These are phyloP conservation scores for Chlamydomonas sphaeroides DNA, from an alignment of 139 green algal species.

Conservation along the genomic window DNA sequence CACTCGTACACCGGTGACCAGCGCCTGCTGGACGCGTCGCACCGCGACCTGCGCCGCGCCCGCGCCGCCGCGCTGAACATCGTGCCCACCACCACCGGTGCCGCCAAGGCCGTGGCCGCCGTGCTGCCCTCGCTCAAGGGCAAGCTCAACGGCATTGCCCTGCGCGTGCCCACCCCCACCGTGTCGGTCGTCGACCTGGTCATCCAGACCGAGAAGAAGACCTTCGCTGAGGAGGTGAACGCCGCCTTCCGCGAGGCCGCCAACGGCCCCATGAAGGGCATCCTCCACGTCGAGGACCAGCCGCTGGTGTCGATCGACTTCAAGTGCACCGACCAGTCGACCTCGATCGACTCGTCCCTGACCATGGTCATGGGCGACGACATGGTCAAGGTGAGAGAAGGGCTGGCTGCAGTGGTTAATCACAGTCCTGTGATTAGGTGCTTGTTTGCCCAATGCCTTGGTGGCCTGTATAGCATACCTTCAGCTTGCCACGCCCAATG, in stretches of 20 bases:
- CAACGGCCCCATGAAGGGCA: conserved; percentile 86
- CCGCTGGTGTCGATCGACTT: conserved; percentile 98
- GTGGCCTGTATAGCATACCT: no score
- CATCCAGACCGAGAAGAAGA: conserved; percentile 98
- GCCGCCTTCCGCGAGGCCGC: conserved; percentile 93
- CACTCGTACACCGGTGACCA: conserved; percentile 99
- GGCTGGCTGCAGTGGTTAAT: no score
- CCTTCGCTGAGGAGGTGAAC: conserved; percentile 99
- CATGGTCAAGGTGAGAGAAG: conserved; percentile 99
- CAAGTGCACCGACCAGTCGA: conserved; percentile 82
- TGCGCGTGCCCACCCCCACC: conserved; percentile 98
- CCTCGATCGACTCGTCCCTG: conserved; percentile 94
- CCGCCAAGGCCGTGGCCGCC: conserved; percentile 97
- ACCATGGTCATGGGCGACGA: conserved; percentile 99
- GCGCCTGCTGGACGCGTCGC: conserved; percentile 97
- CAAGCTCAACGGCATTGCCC: conserved; percentile 97
- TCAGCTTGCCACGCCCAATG: no score
- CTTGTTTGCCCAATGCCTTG: no score
- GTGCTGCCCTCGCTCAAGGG: conserved; percentile 95
- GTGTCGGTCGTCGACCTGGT: conserved; percentile 99
- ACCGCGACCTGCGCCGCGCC: conserved; percentile 96
- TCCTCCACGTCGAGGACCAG: conserved; percentile 92
- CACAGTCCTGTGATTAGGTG: no score
- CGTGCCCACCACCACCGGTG: conserved; percentile 98
- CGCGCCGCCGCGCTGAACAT: conserved; percentile 98